Percentiles rank a stretch among this genome's conserved stretches.
Evolutionary conservation across 306 rosid species (phyloP).

Genomic region (Alnus glutinosa): DNA sequence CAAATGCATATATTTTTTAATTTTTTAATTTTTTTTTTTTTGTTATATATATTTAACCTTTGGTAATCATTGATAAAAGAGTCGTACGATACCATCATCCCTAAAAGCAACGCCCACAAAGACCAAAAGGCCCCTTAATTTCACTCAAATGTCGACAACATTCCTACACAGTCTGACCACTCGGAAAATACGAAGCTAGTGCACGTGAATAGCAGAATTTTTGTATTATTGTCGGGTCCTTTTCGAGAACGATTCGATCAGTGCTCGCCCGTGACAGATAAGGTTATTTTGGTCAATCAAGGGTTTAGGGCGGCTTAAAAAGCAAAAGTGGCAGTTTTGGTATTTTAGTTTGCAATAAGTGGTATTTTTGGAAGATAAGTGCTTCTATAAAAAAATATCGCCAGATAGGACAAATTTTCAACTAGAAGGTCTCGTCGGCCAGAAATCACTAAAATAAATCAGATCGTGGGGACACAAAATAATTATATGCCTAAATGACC

Average conservation of each 20-base stretch:
- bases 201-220: conserved; percentile 51
- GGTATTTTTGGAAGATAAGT: conserved; percentile 30
- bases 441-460: conserved; percentile 28
- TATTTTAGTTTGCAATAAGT: conserved; percentile 12
- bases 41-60: not conserved
- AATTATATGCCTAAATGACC: conserved; percentile 6
- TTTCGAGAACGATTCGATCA: conserved; percentile 46
- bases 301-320: conserved; percentile 23
- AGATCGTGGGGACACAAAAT: conserved; percentile 14
- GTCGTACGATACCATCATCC: not conserved
- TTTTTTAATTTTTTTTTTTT: not conserved
- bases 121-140: conserved; percentile 12
- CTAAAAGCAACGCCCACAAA: not conserved
- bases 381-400: conserved; percentile 36
- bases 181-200: conserved; percentile 25
- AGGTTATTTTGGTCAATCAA: conserved; percentile 40
- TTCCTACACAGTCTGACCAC: not conserved
- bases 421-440: conserved; percentile 45
- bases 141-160: not conserved
- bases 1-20: not conserved
- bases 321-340: conserved; percentile 27
- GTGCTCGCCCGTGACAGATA: conserved; percentile 38
- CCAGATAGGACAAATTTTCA: conserved; percentile 48
- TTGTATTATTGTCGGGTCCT: conserved; percentile 50
- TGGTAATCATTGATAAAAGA: not conserved